Evolutionary conservation across 305 asterid species (phyloP).

Genomic region (Fraxinus greggii): DNA sequence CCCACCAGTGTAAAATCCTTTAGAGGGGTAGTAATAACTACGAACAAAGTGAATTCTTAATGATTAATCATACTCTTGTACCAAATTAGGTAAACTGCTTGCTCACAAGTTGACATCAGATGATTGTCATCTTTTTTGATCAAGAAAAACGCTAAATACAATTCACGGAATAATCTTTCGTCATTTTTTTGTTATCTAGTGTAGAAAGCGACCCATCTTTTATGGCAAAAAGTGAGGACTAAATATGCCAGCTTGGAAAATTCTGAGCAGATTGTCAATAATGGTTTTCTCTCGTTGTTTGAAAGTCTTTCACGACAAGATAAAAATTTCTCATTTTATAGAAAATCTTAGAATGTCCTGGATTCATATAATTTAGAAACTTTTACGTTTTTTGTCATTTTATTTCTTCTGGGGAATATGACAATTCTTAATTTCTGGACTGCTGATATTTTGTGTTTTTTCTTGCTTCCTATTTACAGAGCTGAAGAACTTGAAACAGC

Average conservation of each 20-base stretch:
- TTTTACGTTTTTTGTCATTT: background rate
- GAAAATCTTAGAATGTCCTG: background rate
- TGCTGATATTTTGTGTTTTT: background rate
- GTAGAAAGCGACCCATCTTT: background rate
- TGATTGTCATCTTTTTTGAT: background rate
- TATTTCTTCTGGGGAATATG: background rate
- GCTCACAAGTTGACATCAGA: background rate
- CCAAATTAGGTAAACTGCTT: background rate
- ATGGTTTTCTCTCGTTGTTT: background rate
- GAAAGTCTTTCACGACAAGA: slow-evolving; percentile 4
- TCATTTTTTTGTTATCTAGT: background rate
- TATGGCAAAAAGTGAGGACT: background rate
- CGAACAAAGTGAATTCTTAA: background rate
- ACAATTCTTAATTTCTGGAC: slow-evolving; percentile 18
- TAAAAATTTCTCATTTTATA: background rate
- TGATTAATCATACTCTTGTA: background rate
- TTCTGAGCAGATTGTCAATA: background rate
- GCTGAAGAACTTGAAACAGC: slow-evolving; percentile 98
- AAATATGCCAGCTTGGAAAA: background rate
- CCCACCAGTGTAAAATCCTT: background rate
- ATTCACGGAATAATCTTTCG: background rate
- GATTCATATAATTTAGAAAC: background rate
- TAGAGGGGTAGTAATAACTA: background rate
- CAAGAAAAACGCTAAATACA: background rate
- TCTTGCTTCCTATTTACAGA: slow-evolving; percentile 44